Percentiles rank a stretch among this genome's conserved stretches.
Evolutionary conservation across 2,329 filamentous ascomycete genomes (phyloP).

Genomic region (Teratosphaeria destructans): DNA sequence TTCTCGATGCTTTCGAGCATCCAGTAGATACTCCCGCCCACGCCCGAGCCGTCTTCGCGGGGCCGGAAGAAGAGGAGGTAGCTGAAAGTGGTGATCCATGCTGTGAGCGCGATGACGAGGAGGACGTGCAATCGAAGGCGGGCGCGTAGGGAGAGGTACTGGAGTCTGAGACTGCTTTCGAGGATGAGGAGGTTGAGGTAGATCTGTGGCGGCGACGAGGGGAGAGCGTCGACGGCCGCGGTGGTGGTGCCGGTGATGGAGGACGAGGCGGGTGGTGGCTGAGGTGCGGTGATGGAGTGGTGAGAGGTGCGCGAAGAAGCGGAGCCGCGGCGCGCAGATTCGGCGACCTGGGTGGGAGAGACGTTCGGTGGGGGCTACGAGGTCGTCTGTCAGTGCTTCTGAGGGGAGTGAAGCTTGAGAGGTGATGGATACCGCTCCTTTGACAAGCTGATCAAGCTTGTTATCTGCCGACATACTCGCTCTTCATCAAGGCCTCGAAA

Average conservation of each 20-base stretch:
- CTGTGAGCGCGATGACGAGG: slow-evolving; percentile 66
- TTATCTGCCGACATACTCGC: slow-evolving; percentile 5
- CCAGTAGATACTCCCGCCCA: slow-evolving; percentile 94
- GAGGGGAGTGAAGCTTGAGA: not conserved
- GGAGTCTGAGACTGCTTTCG: slow-evolving; percentile 82
- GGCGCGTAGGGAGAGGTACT: slow-evolving; percentile 83
- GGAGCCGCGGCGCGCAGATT: slow-evolving; percentile 20
- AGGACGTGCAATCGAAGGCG: slow-evolving; percentile 87
- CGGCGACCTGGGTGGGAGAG: slow-evolving; percentile 30
- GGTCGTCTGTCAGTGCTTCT: not conserved
- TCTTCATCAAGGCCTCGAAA: slow-evolving; percentile 1
- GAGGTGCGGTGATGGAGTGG: slow-evolving; percentile 35
- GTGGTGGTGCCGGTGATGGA: slow-evolving; percentile 26
- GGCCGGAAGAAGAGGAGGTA: slow-evolving; percentile 91
- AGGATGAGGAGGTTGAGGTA: slow-evolving; percentile 97
- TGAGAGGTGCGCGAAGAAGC: slow-evolving; percentile 23
- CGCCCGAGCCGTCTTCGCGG: slow-evolving; percentile 83
- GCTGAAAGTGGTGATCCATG: slow-evolving; percentile 76
- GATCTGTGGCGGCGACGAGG: slow-evolving; percentile 89
- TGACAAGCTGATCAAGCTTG: slow-evolving; percentile 44
- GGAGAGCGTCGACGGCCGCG: slow-evolving; percentile 57
- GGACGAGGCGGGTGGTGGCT: slow-evolving; percentile 23
- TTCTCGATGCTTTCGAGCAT: slow-evolving; percentile 83
- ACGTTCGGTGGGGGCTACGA: slow-evolving; percentile 49
- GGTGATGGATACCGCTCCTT: slow-evolving; percentile 30